A percentile compares a stretch with the other conserved stretches of the same genome.
phyloP scores from a whole-genome alignment of 306 rosid genomes.

The Boehmeria nivea region DNA sequence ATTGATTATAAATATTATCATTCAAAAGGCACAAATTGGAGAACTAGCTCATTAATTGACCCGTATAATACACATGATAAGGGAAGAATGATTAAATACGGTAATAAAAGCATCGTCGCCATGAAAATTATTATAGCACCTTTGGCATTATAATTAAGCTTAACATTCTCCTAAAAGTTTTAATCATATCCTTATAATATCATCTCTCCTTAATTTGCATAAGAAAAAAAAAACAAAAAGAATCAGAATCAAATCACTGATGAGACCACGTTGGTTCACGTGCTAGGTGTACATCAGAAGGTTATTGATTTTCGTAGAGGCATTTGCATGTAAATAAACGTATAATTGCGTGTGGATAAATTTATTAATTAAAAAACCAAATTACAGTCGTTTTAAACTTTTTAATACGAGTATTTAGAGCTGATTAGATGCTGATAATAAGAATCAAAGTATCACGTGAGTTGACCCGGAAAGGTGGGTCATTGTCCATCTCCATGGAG shows the following conservation, averaged over 20 bases:
- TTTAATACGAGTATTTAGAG: background rate
- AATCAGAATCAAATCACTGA: background rate
- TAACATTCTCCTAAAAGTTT: background rate
- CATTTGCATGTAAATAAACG: background rate
- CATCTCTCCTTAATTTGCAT: background rate
- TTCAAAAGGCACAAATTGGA: too few relatives aligned
- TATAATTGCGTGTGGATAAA: background rate
- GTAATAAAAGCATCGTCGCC: too few relatives aligned
- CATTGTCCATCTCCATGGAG: conserved; percentile 27
- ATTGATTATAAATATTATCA: too few relatives aligned
- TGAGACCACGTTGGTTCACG: conserved; percentile 8
- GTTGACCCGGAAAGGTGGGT: conserved; percentile 33
- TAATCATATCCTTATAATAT: background rate
- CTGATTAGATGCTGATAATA: conserved; percentile 3
- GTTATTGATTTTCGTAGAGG: background rate
- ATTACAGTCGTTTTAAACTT: background rate
- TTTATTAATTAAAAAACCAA: background rate
- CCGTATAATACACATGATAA: too few relatives aligned
- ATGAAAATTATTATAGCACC: too few relatives aligned
- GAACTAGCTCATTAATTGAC: too few relatives aligned
- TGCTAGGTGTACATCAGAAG: background rate
- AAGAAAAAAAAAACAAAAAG: background rate
- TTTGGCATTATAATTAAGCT: too few relatives aligned
- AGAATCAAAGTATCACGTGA: conserved; percentile 22
- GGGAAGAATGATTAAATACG: too few relatives aligned